Evolutionary conservation across 306 rosid genomes (phyloP).

Genomic region (Begonia peltatifolia): DNA sequence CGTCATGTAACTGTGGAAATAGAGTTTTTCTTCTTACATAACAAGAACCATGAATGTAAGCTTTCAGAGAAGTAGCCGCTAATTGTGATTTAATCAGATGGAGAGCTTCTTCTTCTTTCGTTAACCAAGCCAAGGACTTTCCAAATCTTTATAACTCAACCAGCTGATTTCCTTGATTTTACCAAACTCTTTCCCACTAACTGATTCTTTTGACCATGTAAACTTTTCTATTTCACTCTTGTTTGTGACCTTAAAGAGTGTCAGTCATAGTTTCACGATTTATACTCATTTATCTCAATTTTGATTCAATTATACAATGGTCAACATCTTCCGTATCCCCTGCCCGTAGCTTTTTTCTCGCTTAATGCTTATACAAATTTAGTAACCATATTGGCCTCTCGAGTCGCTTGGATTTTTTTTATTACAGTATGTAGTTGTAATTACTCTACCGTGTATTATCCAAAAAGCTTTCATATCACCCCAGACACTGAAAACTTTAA

Average conservation of each 20-base stretch:
- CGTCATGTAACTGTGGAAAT: no score
- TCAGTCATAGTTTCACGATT: conserved; percentile 15
- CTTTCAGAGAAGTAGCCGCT: conserved; percentile 26
- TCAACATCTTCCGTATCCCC: conserved; percentile 26
- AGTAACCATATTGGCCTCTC: conserved; percentile 34
- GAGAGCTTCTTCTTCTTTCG: conserved; percentile 16
- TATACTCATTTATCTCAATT: conserved; percentile 18
- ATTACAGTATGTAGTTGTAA: conserved; percentile 3
- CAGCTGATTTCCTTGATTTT: conserved; percentile 15
- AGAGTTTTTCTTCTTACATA: neutral
- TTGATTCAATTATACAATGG: conserved; percentile 16
- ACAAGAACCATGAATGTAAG: conserved; percentile 29
- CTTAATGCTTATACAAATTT: conserved; percentile 20
- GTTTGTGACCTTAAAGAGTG: conserved; percentile 25
- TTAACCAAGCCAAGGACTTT: conserved; percentile 6
- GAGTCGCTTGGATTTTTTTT: conserved; percentile 21
- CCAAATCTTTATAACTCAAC: conserved; percentile 10
- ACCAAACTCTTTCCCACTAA: conserved; percentile 10
- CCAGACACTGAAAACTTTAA: conserved; percentile 2
- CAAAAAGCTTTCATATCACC: conserved; percentile 12
- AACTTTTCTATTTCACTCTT: conserved; percentile 35
- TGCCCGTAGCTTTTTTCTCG: conserved; percentile 21
- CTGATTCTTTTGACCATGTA: conserved; percentile 30
- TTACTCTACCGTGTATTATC: conserved; percentile 13
- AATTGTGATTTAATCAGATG: conserved; percentile 26